A percentile compares a stretch with the other conserved stretches of the same genome.
phyloP scores from a whole-genome alignment of 352 stramenopile species.

The Phytophthora citrophthora region DNA sequence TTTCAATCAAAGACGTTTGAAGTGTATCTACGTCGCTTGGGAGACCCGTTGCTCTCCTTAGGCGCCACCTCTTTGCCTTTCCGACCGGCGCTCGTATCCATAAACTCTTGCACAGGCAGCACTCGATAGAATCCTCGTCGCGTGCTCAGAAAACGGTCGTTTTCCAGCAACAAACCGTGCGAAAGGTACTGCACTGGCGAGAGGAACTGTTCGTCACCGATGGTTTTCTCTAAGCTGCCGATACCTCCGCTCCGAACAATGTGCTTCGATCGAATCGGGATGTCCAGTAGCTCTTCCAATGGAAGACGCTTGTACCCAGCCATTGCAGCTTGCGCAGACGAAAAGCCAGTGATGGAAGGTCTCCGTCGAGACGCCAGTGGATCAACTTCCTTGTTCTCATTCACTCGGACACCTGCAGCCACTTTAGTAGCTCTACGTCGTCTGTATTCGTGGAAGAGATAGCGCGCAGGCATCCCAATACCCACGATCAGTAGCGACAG shows the following conservation, averaged over 20 bases:
- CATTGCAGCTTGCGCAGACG: conserved; percentile 15
- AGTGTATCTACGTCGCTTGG: conserved; percentile 41
- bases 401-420: background rate
- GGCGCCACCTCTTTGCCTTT: background rate
- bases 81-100: conserved; percentile 16
- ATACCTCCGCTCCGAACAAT: conserved; percentile 43
- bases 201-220: conserved; percentile 42
- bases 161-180: conserved; percentile 56
- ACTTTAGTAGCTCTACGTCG: conserved; percentile 3
- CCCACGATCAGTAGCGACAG: conserved; percentile 23
- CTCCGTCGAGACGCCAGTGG: background rate
- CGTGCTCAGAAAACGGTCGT: conserved; percentile 43
- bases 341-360: conserved; percentile 20
- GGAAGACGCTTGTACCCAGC: conserved; percentile 50
- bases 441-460: conserved; percentile 16
- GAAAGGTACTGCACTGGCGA: conserved; percentile 45
- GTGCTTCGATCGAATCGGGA: conserved; percentile 49
- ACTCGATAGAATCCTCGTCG: conserved; percentile 49
- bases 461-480: conserved; percentile 23
- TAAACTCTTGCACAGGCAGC: conserved; percentile 39
- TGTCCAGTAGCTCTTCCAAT: conserved; percentile 55
- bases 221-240: conserved; percentile 21
- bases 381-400: background rate
- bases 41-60: conserved; percentile 35
- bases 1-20: conserved; percentile 4